phyloP scores from a whole-genome alignment of 768 basidiomycete genomes.

The Cantharellus anzutake region DNA sequence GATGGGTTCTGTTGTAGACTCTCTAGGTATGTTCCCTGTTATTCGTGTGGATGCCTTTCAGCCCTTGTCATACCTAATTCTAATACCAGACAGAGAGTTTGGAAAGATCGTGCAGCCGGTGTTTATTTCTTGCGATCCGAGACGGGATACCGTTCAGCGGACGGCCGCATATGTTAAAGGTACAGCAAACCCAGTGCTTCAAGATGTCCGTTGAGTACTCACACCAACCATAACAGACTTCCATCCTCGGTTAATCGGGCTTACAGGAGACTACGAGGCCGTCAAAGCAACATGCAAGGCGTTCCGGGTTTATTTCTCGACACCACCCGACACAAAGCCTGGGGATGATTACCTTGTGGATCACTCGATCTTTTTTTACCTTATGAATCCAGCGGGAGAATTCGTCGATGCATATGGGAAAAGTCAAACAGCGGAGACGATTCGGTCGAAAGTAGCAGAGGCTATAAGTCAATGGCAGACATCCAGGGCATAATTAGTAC shows the following conservation, averaged over 20 bases:
- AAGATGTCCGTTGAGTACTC: background rate
- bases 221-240: conserved; percentile 43
- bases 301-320: conserved; percentile 97
- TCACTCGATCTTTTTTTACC: conserved; percentile 91
- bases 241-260: conserved; percentile 74
- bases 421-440: conserved; percentile 45
- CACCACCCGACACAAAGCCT: conserved; percentile 54
- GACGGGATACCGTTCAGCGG: conserved; percentile 48
- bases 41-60: background rate
- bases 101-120: conserved; percentile 54
- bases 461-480: conserved; percentile 21
- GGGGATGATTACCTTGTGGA: conserved; percentile 95
- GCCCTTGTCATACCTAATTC: background rate
- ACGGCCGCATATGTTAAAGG: conserved; percentile 25
- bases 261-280: conserved; percentile 69
- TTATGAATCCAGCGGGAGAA: conserved; percentile 88
- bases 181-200: conserved; percentile 10
- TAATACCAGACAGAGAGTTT: background rate
- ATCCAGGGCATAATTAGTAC: background rate
- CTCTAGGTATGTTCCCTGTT: conserved; percentile 36
- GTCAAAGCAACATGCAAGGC: conserved; percentile 83
- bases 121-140: conserved; percentile 94
- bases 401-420: conserved; percentile 98
- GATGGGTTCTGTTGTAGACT: conserved; percentile 56
- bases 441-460: conserved; percentile 23